These are phyloP conservation scores for Suhomyces vadensis DNA, from an alignment of 805 yeast species.

Conservation along the genomic window DNA sequence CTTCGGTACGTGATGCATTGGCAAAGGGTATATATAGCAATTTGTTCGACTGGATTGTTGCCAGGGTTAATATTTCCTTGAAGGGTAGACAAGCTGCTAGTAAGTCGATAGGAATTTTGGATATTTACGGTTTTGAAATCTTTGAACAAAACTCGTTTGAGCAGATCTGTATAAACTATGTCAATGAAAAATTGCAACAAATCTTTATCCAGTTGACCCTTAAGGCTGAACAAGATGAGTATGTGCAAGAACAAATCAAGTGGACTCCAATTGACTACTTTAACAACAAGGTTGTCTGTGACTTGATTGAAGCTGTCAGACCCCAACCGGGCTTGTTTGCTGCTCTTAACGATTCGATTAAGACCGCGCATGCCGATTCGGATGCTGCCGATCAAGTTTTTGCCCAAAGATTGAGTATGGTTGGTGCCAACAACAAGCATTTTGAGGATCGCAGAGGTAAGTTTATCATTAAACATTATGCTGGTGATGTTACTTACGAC, in stretches of 20 bases:
- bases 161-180: slow-evolving; percentile 93
- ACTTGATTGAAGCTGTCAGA: slow-evolving; percentile 86
- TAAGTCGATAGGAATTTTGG: slow-evolving; percentile 88
- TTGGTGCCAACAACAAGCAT: slow-evolving; percentile 73
- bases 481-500: slow-evolving; percentile 97
- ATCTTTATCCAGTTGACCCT: slow-evolving; percentile 93
- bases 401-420: slow-evolving; percentile 85
- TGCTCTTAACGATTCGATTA: slow-evolving; percentile 93
- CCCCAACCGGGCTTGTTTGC: slow-evolving; percentile 95
- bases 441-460: slow-evolving; percentile 86
- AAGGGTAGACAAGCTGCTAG: slow-evolving; percentile 43
- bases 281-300: slow-evolving; percentile 95
- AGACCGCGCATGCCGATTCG: slow-evolving; percentile 98
- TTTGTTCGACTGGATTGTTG: slow-evolving; percentile 95
- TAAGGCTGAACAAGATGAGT: slow-evolving; percentile 97
- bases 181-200: slow-evolving; percentile 93
- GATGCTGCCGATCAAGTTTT: slow-evolving; percentile 95
- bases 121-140: slow-evolving; percentile 95
- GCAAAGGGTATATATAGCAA: slow-evolving; percentile 94
- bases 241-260: slow-evolving; percentile 88
- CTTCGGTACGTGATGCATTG: slow-evolving; percentile 90
- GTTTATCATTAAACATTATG: slow-evolving; percentile 92
- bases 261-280: slow-evolving; percentile 98
- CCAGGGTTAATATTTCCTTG: slow-evolving; percentile 80
- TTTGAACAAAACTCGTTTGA: slow-evolving; percentile 94